Percentiles rank a stretch among this genome's conserved stretches.
Conservation (phyloP, 305 asterid species). For the Andrographis paniculata region DNA sequence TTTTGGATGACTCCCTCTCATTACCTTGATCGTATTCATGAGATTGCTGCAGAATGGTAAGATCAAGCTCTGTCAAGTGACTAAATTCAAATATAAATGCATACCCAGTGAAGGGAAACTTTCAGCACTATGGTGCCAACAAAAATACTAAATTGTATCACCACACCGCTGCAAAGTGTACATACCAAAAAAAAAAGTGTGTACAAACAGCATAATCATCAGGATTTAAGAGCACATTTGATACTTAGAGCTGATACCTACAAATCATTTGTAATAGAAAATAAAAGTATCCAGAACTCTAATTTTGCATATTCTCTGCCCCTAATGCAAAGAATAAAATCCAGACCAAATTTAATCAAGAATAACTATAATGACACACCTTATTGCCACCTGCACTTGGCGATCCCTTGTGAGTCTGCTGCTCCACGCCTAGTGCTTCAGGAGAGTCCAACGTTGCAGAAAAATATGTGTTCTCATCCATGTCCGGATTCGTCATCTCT, state of each 20-base stretch:
- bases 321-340: background rate
- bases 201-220: too few relatives aligned
- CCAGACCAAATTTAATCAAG: background rate
- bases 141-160: too few relatives aligned
- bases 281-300: background rate
- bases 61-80: background rate
- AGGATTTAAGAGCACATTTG: too few relatives aligned
- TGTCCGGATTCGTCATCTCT: conserved; percentile 19
- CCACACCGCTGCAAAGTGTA: too few relatives aligned
- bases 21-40: conserved; percentile 18
- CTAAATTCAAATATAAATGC: background rate
- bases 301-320: background rate
- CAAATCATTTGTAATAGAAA: too few relatives aligned
- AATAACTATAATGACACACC: conserved; percentile 18
- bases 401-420: conserved; percentile 12
- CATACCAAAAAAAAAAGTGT: too few relatives aligned
- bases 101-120: background rate
- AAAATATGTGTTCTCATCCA: conserved; percentile 15
- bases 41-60: conserved; percentile 18
- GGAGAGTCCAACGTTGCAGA: conserved; percentile 16
- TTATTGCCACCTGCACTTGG: conserved; percentile 19
- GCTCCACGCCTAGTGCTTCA: conserved; percentile 16
- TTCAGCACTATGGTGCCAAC: background rate
- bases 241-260: too few relatives aligned
- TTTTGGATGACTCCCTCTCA: conserved; percentile 18